Evolutionary conservation across 805 yeast genomes (phyloP).

Genomic region (Myxozyma sirexii): DNA sequence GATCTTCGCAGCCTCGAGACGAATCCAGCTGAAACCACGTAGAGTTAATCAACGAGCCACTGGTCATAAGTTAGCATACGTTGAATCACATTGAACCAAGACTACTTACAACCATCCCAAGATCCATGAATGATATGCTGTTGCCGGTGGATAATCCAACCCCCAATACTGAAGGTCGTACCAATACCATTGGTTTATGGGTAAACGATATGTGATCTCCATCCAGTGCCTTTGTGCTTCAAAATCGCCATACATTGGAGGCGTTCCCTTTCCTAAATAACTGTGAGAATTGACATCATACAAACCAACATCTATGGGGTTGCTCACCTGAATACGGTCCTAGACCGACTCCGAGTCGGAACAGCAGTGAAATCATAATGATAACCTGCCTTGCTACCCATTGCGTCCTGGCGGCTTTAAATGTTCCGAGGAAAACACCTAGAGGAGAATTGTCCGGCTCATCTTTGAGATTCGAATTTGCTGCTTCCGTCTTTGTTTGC

Average conservation of each 20-base stretch:
- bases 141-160: slow-evolving; percentile 93
- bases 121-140: slow-evolving; percentile 88
- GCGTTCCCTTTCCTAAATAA: slow-evolving; percentile 39
- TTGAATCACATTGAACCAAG: not conserved
- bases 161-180: slow-evolving; percentile 95
- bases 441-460: slow-evolving; percentile 58
- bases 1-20: slow-evolving; percentile 76
- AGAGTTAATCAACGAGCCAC: slow-evolving; percentile 66
- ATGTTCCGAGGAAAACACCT: slow-evolving; percentile 75
- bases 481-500: not conserved
- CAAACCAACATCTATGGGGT: not conserved
- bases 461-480: not conserved
- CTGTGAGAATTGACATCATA: not conserved
- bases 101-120: slow-evolving; percentile 51
- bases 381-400: slow-evolving; percentile 83
- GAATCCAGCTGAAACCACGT: slow-evolving; percentile 73
- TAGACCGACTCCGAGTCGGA: slow-evolving; percentile 82
- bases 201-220: slow-evolving; percentile 80
- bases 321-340: slow-evolving; percentile 80
- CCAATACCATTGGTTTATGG: slow-evolving; percentile 80
- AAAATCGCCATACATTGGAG: slow-evolving; percentile 92
- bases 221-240: slow-evolving; percentile 99
- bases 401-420: slow-evolving; percentile 79
- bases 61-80: not conserved
- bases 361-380: slow-evolving; percentile 67